Conservation (phyloP, 1,139 yeast species). For the Nakaseomyces nivariensis region DNA sequence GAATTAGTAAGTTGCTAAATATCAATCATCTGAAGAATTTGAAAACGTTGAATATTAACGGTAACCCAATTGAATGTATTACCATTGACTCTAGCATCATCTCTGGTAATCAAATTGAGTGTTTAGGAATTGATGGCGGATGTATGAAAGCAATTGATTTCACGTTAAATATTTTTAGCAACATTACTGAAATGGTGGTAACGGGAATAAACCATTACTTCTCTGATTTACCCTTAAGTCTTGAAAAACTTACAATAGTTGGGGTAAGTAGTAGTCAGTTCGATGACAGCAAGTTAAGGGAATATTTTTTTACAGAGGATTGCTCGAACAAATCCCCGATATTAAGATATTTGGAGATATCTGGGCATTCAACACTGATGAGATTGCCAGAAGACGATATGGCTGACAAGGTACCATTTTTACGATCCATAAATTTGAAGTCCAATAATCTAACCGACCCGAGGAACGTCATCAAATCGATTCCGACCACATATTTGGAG, state of each 20-base stretch:
- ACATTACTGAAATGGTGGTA: background rate
- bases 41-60: constrained; percentile 15
- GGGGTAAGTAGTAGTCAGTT: background rate
- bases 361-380: background rate
- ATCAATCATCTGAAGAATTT: constrained; percentile 12
- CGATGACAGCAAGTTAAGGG: background rate
- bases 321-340: background rate
- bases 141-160: background rate
- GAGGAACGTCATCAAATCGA: background rate
- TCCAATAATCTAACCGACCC: background rate
- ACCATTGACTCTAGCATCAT: background rate
- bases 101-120: background rate
- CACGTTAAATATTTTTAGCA: background rate
- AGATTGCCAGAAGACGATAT: background rate
- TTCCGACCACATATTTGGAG: constrained; percentile 2
- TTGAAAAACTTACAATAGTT: background rate
- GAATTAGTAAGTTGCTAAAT: constrained; percentile 16
- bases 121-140: background rate
- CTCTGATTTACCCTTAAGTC: background rate
- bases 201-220: background rate
- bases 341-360: constrained; percentile 4
- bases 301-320: background rate
- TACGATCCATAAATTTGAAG: constrained; percentile 3
- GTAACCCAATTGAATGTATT: constrained; percentile 16
- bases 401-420: constrained; percentile 1